These are phyloP conservation scores for Brassica balearica DNA, from an alignment of 441 rosid species.

Conservation along the genomic window DNA sequence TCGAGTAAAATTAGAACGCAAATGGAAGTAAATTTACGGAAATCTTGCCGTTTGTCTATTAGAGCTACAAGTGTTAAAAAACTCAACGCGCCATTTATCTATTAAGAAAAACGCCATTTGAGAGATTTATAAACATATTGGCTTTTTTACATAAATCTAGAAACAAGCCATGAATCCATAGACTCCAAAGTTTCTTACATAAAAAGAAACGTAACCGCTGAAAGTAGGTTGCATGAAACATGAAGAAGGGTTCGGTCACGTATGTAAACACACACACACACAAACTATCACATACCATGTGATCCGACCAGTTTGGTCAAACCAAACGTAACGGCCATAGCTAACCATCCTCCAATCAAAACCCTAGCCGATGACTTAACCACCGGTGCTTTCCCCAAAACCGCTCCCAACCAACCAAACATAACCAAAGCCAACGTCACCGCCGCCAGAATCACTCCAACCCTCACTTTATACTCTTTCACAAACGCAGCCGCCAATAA, in stretches of 20 bases:
- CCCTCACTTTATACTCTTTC: conserved; percentile 11
- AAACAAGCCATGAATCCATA: conserved; percentile 16
- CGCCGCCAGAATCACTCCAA: conserved; percentile 5
- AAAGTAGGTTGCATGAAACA: conserved; percentile 32
- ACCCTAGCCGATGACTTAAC: conserved; percentile 11
- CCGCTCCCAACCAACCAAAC: conserved; percentile 9
- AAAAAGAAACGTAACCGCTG: conserved; percentile 36
- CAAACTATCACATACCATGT: conserved; percentile 6
- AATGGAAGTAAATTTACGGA: background rate
- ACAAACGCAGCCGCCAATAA: conserved; percentile 13
- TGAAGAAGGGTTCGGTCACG: conserved; percentile 37
- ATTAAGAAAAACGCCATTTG: background rate
- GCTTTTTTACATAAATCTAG: conserved; percentile 2
- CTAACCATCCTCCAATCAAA: conserved; percentile 12
- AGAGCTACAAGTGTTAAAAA: conserved; percentile 11
- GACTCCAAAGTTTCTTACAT: conserved; percentile 28
- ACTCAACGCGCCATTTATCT: background rate
- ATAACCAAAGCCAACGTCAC: conserved; percentile 13
- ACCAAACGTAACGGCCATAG: conserved; percentile 6
- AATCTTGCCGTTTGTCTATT: background rate
- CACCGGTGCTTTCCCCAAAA: conserved; percentile 5
- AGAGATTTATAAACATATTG: conserved; percentile 6
- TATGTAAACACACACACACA: conserved; percentile 21
- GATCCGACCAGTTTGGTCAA: conserved; percentile 9
- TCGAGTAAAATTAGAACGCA: background rate